These are phyloP conservation scores for Immersiporthe knoxdaviesiana DNA, from an alignment of 2,329 filamentous ascomycete species.

Conservation along the genomic window DNA sequence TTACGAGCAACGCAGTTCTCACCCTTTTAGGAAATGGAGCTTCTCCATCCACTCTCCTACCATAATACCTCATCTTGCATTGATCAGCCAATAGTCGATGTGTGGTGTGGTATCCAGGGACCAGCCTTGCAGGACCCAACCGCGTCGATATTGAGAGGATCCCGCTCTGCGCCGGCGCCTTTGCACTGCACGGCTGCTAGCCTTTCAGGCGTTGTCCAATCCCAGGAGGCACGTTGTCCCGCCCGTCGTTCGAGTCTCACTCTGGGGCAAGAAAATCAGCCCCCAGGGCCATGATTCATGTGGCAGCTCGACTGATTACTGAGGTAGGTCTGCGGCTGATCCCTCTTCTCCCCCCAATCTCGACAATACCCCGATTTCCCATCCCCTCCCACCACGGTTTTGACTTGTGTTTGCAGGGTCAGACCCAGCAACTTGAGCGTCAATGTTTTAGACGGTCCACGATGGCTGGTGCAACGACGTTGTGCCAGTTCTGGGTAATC, in stretches of 20 bases:
- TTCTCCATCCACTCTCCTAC: slow-evolving; percentile 4
- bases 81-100: slow-evolving; percentile 22
- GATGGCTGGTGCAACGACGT: neutral
- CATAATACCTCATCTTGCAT: slow-evolving; percentile 13
- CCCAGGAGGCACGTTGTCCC: neutral
- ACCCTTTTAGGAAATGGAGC: slow-evolving; percentile 19
- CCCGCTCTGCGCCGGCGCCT: slow-evolving; percentile 25
- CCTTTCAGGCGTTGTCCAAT: slow-evolving; percentile 11
- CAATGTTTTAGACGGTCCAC: neutral
- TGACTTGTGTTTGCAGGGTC: slow-evolving; percentile 14
- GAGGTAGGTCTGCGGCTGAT: slow-evolving; percentile 6
- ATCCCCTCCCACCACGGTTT: slow-evolving; percentile 1
- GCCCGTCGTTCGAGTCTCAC: slow-evolving; percentile 7
- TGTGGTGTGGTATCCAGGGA: slow-evolving; percentile 20
- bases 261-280: slow-evolving; percentile 18
- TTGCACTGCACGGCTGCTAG: slow-evolving; percentile 15
- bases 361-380: neutral
- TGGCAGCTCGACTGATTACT: slow-evolving; percentile 2
- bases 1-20: slow-evolving; percentile 18
- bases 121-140: slow-evolving; percentile 21
- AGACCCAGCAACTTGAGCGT: slow-evolving; percentile 7
- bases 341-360: slow-evolving; percentile 8
- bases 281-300: slow-evolving; percentile 22
- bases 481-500: neutral
- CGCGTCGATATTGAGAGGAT: slow-evolving; percentile 18